Evolutionary conservation across 768 basidiomycete species (phyloP), one percentile per base, ranked within the genome.

Genomic region (Lactifluus piperatus): DNA sequence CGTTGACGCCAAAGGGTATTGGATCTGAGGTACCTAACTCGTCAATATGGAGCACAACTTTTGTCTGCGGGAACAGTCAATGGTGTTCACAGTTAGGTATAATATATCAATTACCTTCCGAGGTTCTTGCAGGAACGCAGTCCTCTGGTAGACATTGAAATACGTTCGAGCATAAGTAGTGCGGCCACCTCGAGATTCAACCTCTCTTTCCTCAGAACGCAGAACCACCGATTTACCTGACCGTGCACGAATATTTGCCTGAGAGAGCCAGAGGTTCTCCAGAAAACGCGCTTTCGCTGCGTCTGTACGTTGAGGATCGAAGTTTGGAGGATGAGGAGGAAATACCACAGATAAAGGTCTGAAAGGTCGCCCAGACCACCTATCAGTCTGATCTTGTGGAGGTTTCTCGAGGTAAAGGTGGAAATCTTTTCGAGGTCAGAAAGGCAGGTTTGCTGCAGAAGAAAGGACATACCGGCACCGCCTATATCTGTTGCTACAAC

Each of bases 11-110:
- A 62, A 93, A 84, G 5, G 88, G 85, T 57, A 95, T 78, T 2
- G 84, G 81, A 65, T 91, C 87, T 7, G 91, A 88, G 13, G 80
- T 74, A 4, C 88, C 89, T 16, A 79, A 67, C 18, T 85, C 79
- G 69, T 95, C 92, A 55, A 97, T 82, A 64, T 94, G 91, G 41
- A 95, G 78, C 10, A 92, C 86, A 24, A 93, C 81, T 74, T 94
- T 94, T 29, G 86, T 87, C 93, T 95, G 58, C 27, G 36, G 46
- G 51, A n/a, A 48, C 53, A 49, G 54, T 47, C 24, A 63, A 20
- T 27, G 29, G 32, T 37, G 50, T 22, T 41, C 46, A 36, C 30
- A 14, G 5, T 22, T 36, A 37, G 5, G 22, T 36, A 37, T 16
- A 39, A 56, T 58, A 57, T 18, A 63, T 47, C n/a, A 59, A 71